Conservation (phyloP, 2,329 filamentous ascomycete genomes). For the Apiospora arundinis region DNA sequence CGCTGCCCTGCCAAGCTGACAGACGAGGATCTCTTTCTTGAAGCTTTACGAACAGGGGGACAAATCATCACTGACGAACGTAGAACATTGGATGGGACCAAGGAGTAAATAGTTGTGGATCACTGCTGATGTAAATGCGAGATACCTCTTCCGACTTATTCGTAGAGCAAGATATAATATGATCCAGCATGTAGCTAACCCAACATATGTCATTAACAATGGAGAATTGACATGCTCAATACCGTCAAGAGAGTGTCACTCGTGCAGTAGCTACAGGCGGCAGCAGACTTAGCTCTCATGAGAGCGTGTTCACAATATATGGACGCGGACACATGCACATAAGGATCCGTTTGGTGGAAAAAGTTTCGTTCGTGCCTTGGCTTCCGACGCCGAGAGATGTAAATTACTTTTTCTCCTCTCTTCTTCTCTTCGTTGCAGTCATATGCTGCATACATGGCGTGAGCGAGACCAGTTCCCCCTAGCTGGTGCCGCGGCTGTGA, state of each 20-base stretch:
- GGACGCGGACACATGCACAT: background rate
- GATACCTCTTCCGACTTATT: background rate
- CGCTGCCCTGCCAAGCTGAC: slow-evolving; percentile 49
- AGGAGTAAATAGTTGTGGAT: background rate
- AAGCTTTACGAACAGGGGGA: slow-evolving; percentile 45
- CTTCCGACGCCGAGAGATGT: slow-evolving; percentile 18
- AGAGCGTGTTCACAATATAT: background rate
- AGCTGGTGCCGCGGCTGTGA: slow-evolving; percentile 15
- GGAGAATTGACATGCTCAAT: background rate
- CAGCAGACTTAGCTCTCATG: background rate
- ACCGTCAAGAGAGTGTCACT: background rate
- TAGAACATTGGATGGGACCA: background rate
- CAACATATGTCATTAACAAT: background rate
- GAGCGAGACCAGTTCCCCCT: slow-evolving; percentile 21
- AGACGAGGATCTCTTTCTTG: slow-evolving; percentile 49
- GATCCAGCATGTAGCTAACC: background rate
- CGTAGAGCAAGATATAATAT: background rate
- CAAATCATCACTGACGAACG: slow-evolving; percentile 7
- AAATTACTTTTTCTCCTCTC: slow-evolving; percentile 20
- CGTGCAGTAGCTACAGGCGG: too few species aligned
- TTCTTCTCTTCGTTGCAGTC: slow-evolving; percentile 17
- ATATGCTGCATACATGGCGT: slow-evolving; percentile 19
- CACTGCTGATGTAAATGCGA: background rate
- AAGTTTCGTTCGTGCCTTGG: slow-evolving; percentile 16
- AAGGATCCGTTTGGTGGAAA: background rate